Evolutionary conservation across 2,329 filamentous ascomycete genomes (phyloP).

Genomic region (Zelopaecilomyces penicillatus): DNA sequence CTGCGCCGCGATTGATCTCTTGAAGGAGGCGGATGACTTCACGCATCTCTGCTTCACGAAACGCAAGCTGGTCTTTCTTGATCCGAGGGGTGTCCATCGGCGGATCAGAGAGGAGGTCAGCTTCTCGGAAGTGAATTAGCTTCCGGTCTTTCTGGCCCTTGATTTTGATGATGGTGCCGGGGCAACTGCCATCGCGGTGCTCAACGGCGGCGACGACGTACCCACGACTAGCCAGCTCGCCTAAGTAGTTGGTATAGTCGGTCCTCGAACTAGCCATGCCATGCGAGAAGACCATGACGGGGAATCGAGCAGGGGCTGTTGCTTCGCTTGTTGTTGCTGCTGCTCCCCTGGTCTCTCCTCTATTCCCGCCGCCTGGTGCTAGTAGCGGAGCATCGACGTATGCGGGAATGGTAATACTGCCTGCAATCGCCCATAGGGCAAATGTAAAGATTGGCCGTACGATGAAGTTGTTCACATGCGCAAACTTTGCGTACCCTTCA

Average conservation of each 20-base stretch:
- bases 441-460: slow-evolving; percentile 34
- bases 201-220: slow-evolving; percentile 42
- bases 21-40: slow-evolving; percentile 34
- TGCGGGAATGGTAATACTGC: slow-evolving; percentile 38
- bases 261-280: slow-evolving; percentile 42
- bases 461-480: slow-evolving; percentile 34
- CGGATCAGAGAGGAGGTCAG: slow-evolving; percentile 23
- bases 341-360: not conserved
- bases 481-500: slow-evolving; percentile 38
- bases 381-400: slow-evolving; percentile 37
- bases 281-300: slow-evolving; percentile 44
- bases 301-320: slow-evolving; percentile 20
- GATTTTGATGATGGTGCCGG: slow-evolving; percentile 32
- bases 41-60: slow-evolving; percentile 42
- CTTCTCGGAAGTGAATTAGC: slow-evolving; percentile 26
- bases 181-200: slow-evolving; percentile 44
- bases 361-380: not conserved
- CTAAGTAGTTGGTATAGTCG: slow-evolving; percentile 44
- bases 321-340: slow-evolving; percentile 7
- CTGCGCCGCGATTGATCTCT: slow-evolving; percentile 31
- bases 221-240: slow-evolving; percentile 41
- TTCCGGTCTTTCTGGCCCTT: slow-evolving; percentile 20
- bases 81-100: slow-evolving; percentile 29
- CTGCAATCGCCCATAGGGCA: slow-evolving; percentile 33
- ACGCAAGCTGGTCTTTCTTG: slow-evolving; percentile 39